Evolutionary conservation across 352 stramenopile genomes (phyloP).

Genomic region (Globisporangium rhizosaccharum): DNA sequence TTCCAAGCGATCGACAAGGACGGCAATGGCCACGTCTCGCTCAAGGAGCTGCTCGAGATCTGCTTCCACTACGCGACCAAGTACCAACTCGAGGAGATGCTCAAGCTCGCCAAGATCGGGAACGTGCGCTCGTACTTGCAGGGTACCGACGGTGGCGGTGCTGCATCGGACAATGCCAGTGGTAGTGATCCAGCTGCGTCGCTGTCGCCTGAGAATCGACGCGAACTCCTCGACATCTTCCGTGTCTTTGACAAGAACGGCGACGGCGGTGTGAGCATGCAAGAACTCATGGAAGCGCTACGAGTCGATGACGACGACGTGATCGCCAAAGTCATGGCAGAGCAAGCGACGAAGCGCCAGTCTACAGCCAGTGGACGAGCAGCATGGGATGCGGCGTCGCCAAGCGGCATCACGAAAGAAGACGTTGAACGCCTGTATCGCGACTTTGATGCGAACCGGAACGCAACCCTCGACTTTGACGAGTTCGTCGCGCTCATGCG

Average conservation of each 20-base stretch:
- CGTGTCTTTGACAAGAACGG: conserved; percentile 65
- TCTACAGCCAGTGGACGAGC: neutral
- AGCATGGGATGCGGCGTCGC: conserved; percentile 1
- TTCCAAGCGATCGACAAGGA: conserved; percentile 74
- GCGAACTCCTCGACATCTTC: conserved; percentile 58
- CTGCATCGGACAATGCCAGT: conserved; percentile 2
- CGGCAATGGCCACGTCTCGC: conserved; percentile 43
- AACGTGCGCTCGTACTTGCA: conserved; percentile 46
- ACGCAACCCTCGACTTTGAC: conserved; percentile 55
- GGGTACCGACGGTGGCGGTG: conserved; percentile 2
- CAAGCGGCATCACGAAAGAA: conserved; percentile 45
- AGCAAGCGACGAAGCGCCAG: conserved; percentile 20
- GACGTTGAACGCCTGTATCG: conserved; percentile 53
- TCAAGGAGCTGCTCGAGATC: conserved; percentile 53
- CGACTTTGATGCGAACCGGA: conserved; percentile 46
- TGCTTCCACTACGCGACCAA: conserved; percentile 67
- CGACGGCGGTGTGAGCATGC: conserved; percentile 54
- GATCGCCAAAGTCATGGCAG: conserved; percentile 33
- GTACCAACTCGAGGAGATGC: conserved; percentile 57
- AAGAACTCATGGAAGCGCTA: conserved; percentile 71
- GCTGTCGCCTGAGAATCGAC: conserved; percentile 28
- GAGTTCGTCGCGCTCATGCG: conserved; percentile 66
- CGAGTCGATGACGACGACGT: conserved; percentile 63
- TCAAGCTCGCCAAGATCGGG: conserved; percentile 63
- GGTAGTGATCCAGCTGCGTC: neutral